These are phyloP conservation scores for Zea luxurians DNA, from an alignment of 176 grass and related monocot species.

Conservation along the genomic window DNA sequence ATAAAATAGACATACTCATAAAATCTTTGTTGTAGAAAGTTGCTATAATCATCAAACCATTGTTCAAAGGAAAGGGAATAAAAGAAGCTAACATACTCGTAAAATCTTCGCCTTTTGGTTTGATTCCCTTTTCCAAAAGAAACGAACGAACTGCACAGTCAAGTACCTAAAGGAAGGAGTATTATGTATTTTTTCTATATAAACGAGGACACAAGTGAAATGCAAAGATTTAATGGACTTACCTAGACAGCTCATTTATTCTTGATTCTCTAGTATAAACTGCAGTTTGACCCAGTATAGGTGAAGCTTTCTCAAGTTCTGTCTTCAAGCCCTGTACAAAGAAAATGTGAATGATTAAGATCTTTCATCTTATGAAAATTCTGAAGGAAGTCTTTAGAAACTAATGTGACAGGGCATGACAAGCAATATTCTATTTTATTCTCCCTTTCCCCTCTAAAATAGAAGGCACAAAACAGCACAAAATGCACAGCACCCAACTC, in stretches of 20 bases:
- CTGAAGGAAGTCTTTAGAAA: not conserved
- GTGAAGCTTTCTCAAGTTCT: slow-evolving; percentile 93
- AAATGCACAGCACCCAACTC: not conserved
- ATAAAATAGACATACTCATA: too few relatives aligned
- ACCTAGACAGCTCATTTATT: slow-evolving; percentile 84
- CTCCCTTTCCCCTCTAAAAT: not conserved
- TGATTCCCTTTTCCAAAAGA: slow-evolving; percentile 99
- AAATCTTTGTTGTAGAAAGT: not conserved
- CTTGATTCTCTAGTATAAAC: slow-evolving; percentile 80
- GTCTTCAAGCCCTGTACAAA: slow-evolving; percentile 77
- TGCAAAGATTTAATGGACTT: slow-evolving; percentile 29
- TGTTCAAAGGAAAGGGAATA: slow-evolving; percentile 8
- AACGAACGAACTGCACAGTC: slow-evolving; percentile 94
- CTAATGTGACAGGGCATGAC: slow-evolving; percentile 25
- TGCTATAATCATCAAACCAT: slow-evolving; percentile 20
- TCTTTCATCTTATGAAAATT: slow-evolving; percentile 13
- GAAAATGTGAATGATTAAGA: slow-evolving; percentile 32
- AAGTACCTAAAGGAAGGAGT: slow-evolving; percentile 65
- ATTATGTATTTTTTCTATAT: not conserved
- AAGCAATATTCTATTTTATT: not conserved
- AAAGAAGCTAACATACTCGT: slow-evolving; percentile 57
- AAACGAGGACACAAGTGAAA: slow-evolving; percentile 11
- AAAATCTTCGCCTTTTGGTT: slow-evolving; percentile 99
- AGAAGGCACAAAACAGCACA: not conserved
- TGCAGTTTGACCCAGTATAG: slow-evolving; percentile 67